Evolutionary conservation across 164 flowering plant genomes (phyloP).

Genomic region (Aristolochia contorta): DNA sequence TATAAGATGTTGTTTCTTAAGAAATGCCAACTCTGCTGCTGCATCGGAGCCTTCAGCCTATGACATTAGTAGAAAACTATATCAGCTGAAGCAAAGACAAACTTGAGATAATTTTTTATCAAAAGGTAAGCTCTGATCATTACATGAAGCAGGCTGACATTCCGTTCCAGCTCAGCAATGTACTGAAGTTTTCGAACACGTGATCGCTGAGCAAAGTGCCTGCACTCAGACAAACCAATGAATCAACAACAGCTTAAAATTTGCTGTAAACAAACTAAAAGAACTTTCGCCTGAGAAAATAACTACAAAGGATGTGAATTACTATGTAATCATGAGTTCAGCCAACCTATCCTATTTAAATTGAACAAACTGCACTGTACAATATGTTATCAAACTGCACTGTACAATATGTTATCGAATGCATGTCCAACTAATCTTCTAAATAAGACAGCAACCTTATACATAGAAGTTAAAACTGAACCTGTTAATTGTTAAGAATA

Average conservation of each 20-base stretch:
- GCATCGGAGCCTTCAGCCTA: constrained; percentile 11
- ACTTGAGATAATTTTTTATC: neutral
- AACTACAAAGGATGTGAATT: neutral
- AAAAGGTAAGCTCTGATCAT: neutral
- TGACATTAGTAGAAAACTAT: neutral
- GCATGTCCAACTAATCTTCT: too few species aligned
- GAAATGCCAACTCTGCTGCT: constrained; percentile 9
- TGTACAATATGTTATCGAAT: neutral
- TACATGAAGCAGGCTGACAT: constrained; percentile 24
- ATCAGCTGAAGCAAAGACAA: neutral
- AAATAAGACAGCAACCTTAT: too few species aligned
- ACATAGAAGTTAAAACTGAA: too few species aligned
- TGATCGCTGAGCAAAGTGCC: constrained; percentile 95
- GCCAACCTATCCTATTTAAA: neutral
- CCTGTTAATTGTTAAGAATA: too few species aligned
- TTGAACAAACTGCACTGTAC: neutral
- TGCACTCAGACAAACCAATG: constrained; percentile 11
- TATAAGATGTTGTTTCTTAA: constrained; percentile 8
- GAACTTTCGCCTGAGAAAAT: neutral
- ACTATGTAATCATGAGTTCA: neutral
- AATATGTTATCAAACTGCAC: too few species aligned
- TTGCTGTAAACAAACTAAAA: neutral
- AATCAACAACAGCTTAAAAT: neutral
- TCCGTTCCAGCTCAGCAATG: constrained; percentile 88
- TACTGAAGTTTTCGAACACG: constrained; percentile 93